Base-by-base conservation (phyloP, 805 yeast genomes). In the Candida maltosa region DNA sequence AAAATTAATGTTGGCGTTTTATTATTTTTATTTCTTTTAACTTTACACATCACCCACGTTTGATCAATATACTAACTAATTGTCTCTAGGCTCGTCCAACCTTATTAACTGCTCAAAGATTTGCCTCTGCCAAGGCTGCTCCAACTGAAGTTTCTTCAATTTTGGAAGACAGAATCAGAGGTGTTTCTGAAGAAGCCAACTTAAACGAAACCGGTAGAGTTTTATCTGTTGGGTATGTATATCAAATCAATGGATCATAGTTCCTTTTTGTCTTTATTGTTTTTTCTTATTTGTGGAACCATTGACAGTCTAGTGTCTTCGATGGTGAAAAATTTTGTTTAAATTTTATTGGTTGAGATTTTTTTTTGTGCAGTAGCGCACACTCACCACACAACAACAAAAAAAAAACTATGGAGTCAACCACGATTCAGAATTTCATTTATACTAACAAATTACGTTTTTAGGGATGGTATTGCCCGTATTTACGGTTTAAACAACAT, bases 381-480 rank as follows among this genome's bases (percentile, higher is more conserved):
- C 11, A 11, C 11, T 11, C 25, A 22, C 25, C 11, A 22, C 25
- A 22, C 25, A 11, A 22, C 25, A 11, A 22, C 25, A 11, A 22
- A 22, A 11, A 22, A 22, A 22, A 22, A 22, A 22, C 25, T 22
- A n/a, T n/a, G 25, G 25, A 11, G 12, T 11, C 25, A 22, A 12
- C 25, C 25, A 22, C 25, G 11, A 22, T 11, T 11, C 11, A 22
- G 25, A 22, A 12, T 11, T 22, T 12, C 25, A 11, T 15, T 20
- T 16, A 24, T 69, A 69, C 74, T 70, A 69, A 70, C 66, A 42
- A 23, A 25, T 28, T 14, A n/a, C n/a, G n/a, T 34, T 37, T 48
- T 11, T 60, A 80, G 98, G 85, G 99, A 93, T 75, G 99, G 99
- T 93, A 93, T 93, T 68, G 99, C 98, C 70, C 94, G 97, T 82